Evolutionary conservation across 2,329 filamentous ascomycete genomes (phyloP).

Genomic region (Botrytis medusae): DNA sequence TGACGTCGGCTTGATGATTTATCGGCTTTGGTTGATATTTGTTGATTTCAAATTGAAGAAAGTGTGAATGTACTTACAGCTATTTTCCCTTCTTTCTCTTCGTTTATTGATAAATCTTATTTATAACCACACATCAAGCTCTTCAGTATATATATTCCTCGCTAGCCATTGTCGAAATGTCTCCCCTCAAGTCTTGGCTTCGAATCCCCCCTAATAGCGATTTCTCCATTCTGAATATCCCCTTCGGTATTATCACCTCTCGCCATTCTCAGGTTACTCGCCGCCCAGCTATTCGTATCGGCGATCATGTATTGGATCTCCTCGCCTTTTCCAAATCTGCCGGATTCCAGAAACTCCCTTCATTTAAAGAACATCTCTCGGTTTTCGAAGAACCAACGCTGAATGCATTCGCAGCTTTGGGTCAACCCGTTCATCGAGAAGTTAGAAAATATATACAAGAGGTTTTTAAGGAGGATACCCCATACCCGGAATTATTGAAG

Average conservation of each 20-base stretch:
- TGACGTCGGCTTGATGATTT: neutral
- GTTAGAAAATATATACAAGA: constrained; percentile 69
- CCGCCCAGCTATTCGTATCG: constrained; percentile 66
- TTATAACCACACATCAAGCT: neutral
- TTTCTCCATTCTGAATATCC: constrained; percentile 74
- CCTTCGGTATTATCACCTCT: constrained; percentile 71
- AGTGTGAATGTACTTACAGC: neutral
- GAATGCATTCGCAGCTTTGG: constrained; percentile 73
- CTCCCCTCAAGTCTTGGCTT: constrained; percentile 39
- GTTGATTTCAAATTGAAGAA: neutral
- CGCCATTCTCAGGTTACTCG: constrained; percentile 45
- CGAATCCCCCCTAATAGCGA: constrained; percentile 35
- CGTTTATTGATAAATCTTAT: neutral
- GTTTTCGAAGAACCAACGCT: constrained; percentile 66
- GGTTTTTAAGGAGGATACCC: constrained; percentile 60
- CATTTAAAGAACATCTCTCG: constrained; percentile 51
- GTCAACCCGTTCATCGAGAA: constrained; percentile 64
- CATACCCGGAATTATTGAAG: constrained; percentile 60
- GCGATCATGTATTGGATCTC: constrained; percentile 66
- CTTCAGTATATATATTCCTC: neutral
- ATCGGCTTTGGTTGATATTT: neutral
- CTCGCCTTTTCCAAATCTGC: constrained; percentile 57
- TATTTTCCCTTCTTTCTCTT: too few species aligned
- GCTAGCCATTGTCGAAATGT: constrained; percentile 30
- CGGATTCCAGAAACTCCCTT: constrained; percentile 59